Percentiles rank a stretch among this genome's conserved stretches.
phyloP scores from a whole-genome alignment of 345 rosid species.

The Raphanus raphanistrum region DNA sequence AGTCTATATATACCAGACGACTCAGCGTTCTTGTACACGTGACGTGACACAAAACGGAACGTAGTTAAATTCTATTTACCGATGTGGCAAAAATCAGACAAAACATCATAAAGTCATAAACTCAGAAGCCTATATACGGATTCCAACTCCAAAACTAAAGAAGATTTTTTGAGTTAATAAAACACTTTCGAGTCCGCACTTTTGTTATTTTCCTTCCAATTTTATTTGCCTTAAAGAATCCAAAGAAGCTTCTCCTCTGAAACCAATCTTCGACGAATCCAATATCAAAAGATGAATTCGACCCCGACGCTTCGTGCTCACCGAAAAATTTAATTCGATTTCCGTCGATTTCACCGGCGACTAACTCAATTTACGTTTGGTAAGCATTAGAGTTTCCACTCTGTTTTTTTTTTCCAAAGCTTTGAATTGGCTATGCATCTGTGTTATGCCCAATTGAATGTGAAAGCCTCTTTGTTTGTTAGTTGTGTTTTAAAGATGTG shows the following conservation, averaged over 20 bases:
- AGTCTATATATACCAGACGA: not conserved
- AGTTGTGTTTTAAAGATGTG: not conserved
- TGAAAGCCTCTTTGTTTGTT: not conserved
- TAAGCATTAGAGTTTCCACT: not conserved
- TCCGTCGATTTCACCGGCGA: conserved; percentile 6
- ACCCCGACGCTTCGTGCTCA: not conserved
- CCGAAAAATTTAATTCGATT: conserved; percentile 2
- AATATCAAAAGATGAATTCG: not conserved
- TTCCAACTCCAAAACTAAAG: not conserved
- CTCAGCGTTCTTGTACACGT: conserved; percentile 3
- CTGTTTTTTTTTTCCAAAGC: not conserved
- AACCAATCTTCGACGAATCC: not conserved
- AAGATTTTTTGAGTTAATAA: conserved; percentile 23
- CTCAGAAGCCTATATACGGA: conserved; percentile 19
- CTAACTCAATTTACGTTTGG: conserved; percentile 5
- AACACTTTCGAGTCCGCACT: conserved; percentile 33
- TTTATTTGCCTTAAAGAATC: not conserved
- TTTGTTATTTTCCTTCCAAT: not conserved
- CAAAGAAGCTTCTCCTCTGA: conserved; percentile 5
- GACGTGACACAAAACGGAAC: not conserved
- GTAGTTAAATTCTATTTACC: not conserved
- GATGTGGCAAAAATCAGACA: conserved; percentile 29
- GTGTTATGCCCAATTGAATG: not conserved
- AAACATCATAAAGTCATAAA: conserved; percentile 4
- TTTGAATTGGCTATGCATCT: not conserved